Evolutionary conservation across 164 flowering plant species (phyloP), one percentile per base, ranked within the genome.

Genomic region (Vitis cinerea): DNA sequence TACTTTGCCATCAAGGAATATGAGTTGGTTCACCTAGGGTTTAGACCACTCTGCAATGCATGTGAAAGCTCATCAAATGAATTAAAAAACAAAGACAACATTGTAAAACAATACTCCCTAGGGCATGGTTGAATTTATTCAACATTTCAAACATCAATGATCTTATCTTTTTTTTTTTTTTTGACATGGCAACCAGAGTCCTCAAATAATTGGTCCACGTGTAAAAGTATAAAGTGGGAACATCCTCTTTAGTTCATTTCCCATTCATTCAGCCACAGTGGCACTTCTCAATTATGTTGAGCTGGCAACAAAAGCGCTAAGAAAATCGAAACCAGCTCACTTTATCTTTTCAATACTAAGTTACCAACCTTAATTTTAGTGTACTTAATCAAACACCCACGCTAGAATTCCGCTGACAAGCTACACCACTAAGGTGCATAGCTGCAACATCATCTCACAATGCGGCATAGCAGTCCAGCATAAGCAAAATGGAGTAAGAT

Each of bases 211-310:
- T 57, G 27, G 4, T 11, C 27, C 11, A 16, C 59, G 59, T 57
- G 59, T 57, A 57, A 57, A 57, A n/a, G 16, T 55, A 57, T 16
- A 57, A 8, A 53, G 30, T 17, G 10, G 11, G 19, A 57, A 57
- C 59, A 57, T 57, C 29, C 59, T 19, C 59, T 17, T 57, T 57
- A 57, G 59, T 57, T 16, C 59, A 57, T 57, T 57, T 57, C 6
- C 59, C 59, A 57, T 57, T 57, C 59, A 57, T 57, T 57, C 59
- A 57, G 29, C 19, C 23, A 57, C 29, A 57, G 59, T 57, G 59
- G 19, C 10, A 16, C 9, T 9, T 19, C 59, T 57, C 59, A 57
- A 17, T 57, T 17, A 17, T 57, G 13, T 13, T 13, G n/a, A n/a
- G 56, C 14, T 53, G 59, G 11, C 59, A 57, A 57, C 12, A 57